Evolutionary conservation across 176 grass and related monocot species (phyloP), one percentile per base, ranked within the genome.

Genomic region (Musa troglodytarum): DNA sequence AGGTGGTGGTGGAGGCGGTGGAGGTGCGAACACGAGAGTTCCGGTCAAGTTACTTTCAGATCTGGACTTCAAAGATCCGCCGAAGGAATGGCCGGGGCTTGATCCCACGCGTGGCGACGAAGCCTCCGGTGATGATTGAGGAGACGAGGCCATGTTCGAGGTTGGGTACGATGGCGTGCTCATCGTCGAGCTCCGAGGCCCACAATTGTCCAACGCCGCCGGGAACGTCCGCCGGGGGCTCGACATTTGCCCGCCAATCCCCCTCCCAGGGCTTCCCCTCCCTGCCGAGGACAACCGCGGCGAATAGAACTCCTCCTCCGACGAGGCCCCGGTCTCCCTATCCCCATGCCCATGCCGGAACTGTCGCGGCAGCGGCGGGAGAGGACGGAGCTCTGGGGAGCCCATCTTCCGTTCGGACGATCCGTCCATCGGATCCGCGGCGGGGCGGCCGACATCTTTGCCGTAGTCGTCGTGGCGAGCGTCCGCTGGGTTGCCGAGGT

Each of bases 61-160:
- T 65, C 16, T 63, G 17, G 74, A 64, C 4, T 64, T 65, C 74
- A 77, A 64, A 16, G 74, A 77, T 64, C 56, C 52, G 7, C 34
- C 59, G 43, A 19, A 65, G n/a, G 34, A 24, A 23, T 14, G 59
- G 1, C 43, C 58, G 8, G 49, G 75, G n/a, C 43, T 77, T 8
- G 43, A 77, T 65, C n/a, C 49, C n/a, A 65, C 1, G 2, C 20
- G 58, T 12, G 58, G 25, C 19, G 34, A 20, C 2, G 74, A 76
- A 50, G 55, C 56, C 28, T 8, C 55, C 54, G 69, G 69, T 11
- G 94, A 93, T 79, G 77, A 69, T 15, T 82, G 87, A 53, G 83
- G 84, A 0, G 80, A 81, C 0, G 89, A 86, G 11, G 59, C 49
- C 58, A 53, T 14, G 25, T 52, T 52, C 72, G 34, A 43, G 34